Conservation (phyloP, 1,284 basidiomycete genomes). For the Boletus sp. region DNA sequence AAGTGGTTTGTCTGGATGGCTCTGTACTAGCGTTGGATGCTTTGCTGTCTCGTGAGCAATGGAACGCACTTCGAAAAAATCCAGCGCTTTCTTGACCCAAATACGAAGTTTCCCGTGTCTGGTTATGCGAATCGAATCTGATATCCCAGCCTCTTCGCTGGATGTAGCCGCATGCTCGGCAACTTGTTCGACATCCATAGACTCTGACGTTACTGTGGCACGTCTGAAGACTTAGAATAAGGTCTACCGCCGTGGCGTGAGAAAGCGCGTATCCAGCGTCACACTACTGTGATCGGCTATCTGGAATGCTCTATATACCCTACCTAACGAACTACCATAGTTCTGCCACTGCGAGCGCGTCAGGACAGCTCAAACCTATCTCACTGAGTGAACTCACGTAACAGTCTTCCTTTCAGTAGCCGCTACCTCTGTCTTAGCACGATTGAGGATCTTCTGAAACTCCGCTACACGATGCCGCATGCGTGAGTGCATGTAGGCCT, state of each 20-base stretch:
- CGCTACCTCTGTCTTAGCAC: constrained; percentile 93
- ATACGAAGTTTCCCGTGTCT: constrained; percentile 58
- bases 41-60: constrained; percentile 1
- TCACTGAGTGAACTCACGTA: constrained; percentile 50
- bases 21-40: constrained; percentile 37
- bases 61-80: constrained; percentile 54
- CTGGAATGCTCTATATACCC: neutral
- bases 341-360: constrained; percentile 43
- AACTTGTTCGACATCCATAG: constrained; percentile 20
- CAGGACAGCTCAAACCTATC: constrained; percentile 8
- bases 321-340: constrained; percentile 46
- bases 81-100: constrained; percentile 60
- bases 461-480: constrained; percentile 95
- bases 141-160: constrained; percentile 2
- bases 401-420: constrained; percentile 89
- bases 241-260: constrained; percentile 24
- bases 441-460: constrained; percentile 96
- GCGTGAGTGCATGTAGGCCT: constrained; percentile 98
- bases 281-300: too few relatives aligned
- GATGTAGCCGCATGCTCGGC: constrained; percentile 5
- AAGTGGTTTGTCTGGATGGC: constrained; percentile 51
- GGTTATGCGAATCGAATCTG: constrained; percentile 52
- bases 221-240: too few relatives aligned
- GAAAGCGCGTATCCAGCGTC: constrained; percentile 12
- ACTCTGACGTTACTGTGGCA: neutral